Evolutionary conservation across 306 rosid genomes (phyloP), one percentile per base, ranked within the genome.

Genomic region (Trifolium fragiferum): DNA sequence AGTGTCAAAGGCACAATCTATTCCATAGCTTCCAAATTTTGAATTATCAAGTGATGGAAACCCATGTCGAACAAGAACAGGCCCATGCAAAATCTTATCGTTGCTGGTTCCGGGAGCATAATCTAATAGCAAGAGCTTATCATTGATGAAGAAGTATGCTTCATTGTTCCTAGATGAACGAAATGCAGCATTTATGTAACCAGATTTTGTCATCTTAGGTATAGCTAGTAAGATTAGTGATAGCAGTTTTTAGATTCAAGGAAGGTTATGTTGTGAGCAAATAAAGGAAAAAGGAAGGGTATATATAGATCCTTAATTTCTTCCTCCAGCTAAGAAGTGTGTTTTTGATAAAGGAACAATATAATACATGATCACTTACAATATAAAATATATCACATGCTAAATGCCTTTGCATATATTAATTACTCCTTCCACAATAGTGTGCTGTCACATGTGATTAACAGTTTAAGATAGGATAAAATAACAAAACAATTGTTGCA

Each of bases 71-170:
- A 57, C 15, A 0, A 11, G 7, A 23, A 11, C 8, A 21, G 63
- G 37, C n/a, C 63, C 63, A 8, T 21, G 0, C n/a, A 57, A 0
- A 21, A 57, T 11, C 63, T 25, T 57, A 23, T 57, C 63, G 35
- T 57, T 19, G 4, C 33, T 23, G 16, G 35, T 57, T 57, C 63
- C 63, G 0, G 63, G 63, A 57, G 63, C 63, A 57, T 57, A 57
- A 23, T 57, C 19, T n/a, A 57, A 21, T 4, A 57, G 3, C 16
- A 57, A 21, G 19, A 16, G 6, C 35, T 57, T 23, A 21, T 57
- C 63, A 9, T 57, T 57, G 8, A 21, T 57, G 63, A 57, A 57
- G 5, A 57, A 57, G 63, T 57, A 57, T 20, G 55, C 55, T 49
- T 49, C 55, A n/a, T 49, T 49, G 21, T 15, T 49, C 20, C 21